These are phyloP conservation scores for Agaricus sinodeliciosus DNA, from an alignment of 768 basidiomycete genomes.

Conservation along the genomic window DNA sequence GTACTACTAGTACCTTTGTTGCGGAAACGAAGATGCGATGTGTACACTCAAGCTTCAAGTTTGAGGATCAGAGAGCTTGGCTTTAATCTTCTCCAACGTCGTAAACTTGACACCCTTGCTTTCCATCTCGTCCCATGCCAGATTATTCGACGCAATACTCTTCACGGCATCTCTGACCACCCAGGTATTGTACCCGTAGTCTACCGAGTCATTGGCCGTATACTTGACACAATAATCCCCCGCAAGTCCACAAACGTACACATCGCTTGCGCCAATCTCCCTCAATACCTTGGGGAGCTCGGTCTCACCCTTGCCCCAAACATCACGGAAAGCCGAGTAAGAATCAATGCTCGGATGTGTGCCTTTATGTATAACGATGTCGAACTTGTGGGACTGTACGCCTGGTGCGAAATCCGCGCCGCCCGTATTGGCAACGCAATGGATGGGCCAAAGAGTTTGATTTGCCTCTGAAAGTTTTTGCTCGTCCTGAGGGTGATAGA, in stretches of 20 bases:
- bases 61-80: neutral
- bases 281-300: conserved; percentile 38
- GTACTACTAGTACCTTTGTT: neutral
- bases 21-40: neutral
- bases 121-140: conserved; percentile 31
- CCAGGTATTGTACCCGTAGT: conserved; percentile 44
- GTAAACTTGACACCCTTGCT: conserved; percentile 24
- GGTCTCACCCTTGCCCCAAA: conserved; percentile 41
- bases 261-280: conserved; percentile 40
- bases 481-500: conserved; percentile 33
- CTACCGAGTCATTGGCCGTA: conserved; percentile 47
- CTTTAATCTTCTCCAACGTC: conserved; percentile 17
- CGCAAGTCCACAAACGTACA: conserved; percentile 65
- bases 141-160: conserved; percentile 28
- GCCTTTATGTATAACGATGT: conserved; percentile 48
- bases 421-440: conserved; percentile 56
- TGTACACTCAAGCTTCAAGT: neutral
- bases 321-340: conserved; percentile 75
- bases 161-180: conserved; percentile 42
- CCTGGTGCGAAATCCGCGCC: conserved; percentile 59
- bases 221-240: conserved; percentile 73
- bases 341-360: conserved; percentile 56
- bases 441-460: conserved; percentile 77
- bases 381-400: conserved; percentile 33
- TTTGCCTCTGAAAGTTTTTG: conserved; percentile 24